These are phyloP conservation scores for Metarhizium anisopliae DNA, from an alignment of 2,329 filamentous ascomycete species.

Conservation along the genomic window DNA sequence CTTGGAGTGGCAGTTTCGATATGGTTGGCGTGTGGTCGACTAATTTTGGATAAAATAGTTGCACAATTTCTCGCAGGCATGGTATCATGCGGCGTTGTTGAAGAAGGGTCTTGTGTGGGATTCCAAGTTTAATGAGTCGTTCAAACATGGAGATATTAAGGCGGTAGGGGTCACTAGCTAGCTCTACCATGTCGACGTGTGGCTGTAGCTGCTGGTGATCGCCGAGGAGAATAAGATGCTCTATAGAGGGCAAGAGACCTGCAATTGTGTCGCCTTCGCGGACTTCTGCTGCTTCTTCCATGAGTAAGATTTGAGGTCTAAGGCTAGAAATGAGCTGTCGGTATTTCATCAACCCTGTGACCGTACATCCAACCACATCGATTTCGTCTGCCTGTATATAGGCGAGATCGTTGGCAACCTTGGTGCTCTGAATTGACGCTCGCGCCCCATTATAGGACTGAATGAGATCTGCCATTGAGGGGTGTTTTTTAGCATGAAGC, in stretches of 20 bases:
- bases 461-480: conserved; percentile 27
- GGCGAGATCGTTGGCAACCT: conserved; percentile 47
- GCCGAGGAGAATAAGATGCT: conserved; percentile 54
- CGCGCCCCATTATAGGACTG: conserved; percentile 40
- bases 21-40: conserved; percentile 34
- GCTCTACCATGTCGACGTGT: conserved; percentile 51
- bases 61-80: conserved; percentile 32
- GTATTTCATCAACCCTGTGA: conserved; percentile 75
- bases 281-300: conserved; percentile 76
- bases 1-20: conserved; percentile 21
- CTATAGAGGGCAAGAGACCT: conserved; percentile 36
- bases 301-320: conserved; percentile 57
- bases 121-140: conserved; percentile 56
- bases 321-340: conserved; percentile 59
- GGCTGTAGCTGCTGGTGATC: conserved; percentile 75
- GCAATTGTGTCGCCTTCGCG: conserved; percentile 52
- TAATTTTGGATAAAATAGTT: conserved; percentile 37
- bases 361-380: conserved; percentile 58
- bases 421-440: conserved; percentile 43
- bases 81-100: conserved; percentile 56
- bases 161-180: conserved; percentile 52
- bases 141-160: conserved; percentile 74
- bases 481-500: neutral
- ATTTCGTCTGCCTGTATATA: conserved; percentile 27
- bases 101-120: conserved; percentile 56